These are phyloP conservation scores for Sesbania bispinosa DNA, from an alignment of 306 rosid species.

Conservation along the genomic window DNA sequence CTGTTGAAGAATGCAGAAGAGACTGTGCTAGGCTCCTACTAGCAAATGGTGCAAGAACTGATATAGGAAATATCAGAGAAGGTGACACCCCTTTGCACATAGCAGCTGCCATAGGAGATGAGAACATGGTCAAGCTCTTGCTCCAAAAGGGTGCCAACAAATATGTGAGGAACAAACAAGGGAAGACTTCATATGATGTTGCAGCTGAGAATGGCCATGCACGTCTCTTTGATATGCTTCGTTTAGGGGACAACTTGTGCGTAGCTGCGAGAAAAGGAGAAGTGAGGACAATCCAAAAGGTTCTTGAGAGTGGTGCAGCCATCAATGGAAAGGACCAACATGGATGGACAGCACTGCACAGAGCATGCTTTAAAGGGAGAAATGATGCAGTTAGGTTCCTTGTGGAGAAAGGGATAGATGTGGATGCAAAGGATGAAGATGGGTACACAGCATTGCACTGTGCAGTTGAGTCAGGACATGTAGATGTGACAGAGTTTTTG, in stretches of 20 bases:
- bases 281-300: constrained; percentile 48
- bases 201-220: constrained; percentile 59
- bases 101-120: constrained; percentile 68
- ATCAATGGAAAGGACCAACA: constrained; percentile 71
- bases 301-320: constrained; percentile 53
- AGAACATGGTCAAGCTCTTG: constrained; percentile 62
- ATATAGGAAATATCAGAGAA: constrained; percentile 37
- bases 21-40: constrained; percentile 62
- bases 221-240: constrained; percentile 56
- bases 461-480: constrained; percentile 66
- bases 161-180: constrained; percentile 45
- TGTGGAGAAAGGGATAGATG: constrained; percentile 60
- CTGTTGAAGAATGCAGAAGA: constrained; percentile 48
- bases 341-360: constrained; percentile 81
- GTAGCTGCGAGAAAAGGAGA: constrained; percentile 67
- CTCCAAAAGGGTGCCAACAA: constrained; percentile 70
- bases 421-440: constrained; percentile 66
- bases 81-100: constrained; percentile 66
- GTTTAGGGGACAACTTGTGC: constrained; percentile 62
- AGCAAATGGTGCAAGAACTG: constrained; percentile 53
- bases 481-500: constrained; percentile 55
- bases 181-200: constrained; percentile 59
- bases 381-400: constrained; percentile 40
- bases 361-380: constrained; percentile 73
- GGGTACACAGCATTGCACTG: constrained; percentile 86